Base-by-base conservation (phyloP, 2,329 filamentous ascomycete genomes). In the Alternaria sp. region DNA sequence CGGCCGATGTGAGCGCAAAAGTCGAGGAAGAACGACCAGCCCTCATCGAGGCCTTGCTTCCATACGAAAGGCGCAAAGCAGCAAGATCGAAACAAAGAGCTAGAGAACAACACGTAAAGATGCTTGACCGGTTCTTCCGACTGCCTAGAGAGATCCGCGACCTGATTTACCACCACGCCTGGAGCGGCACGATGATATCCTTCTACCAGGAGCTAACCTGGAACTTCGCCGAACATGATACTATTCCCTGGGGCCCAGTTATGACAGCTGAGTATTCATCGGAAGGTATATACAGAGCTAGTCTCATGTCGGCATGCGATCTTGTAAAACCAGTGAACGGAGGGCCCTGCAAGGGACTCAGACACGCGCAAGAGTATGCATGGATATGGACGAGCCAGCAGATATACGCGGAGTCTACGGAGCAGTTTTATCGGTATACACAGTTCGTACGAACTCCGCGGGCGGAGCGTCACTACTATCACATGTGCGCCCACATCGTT, bases 91-190 rank as follows among this genome's bases (percentile, higher is more conserved):
- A 18, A 3, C n/a, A 41, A 41, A 41, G 9, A 18, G 37, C n/a
- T 9, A 10, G n/a, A 41, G 3, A 3, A 1, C 37, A 18, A 0
- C 37, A 41, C 37, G 6, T 1, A 0, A 0, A 11, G 5, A 0
- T 41, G 0, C 37, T 41, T 2, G 3, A 2, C 37, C 37, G 37
- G 2, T 18, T 41, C n/a, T 41, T 41, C n/a, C 15, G 37, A 0
- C n/a, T 41, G 4, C 37, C 37, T 0, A 3, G 37, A 41, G 37
- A 41, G 37, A 41, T 41, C n/a, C 37, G 37, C 37, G 37, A 41
- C 9, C 0, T 41, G 2, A 2, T 41, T 6, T 41, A 41, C n/a
- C 37, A 41, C n/a, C 37, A 41, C 9, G 37, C 37, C 15, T 41
- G 37, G 37, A 41, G n/a, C n/a, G 37, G 37, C n/a, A 41, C 37